These are phyloP conservation scores for Leccinum truebloodii DNA, from an alignment of 768 basidiomycete species.

Conservation along the genomic window DNA sequence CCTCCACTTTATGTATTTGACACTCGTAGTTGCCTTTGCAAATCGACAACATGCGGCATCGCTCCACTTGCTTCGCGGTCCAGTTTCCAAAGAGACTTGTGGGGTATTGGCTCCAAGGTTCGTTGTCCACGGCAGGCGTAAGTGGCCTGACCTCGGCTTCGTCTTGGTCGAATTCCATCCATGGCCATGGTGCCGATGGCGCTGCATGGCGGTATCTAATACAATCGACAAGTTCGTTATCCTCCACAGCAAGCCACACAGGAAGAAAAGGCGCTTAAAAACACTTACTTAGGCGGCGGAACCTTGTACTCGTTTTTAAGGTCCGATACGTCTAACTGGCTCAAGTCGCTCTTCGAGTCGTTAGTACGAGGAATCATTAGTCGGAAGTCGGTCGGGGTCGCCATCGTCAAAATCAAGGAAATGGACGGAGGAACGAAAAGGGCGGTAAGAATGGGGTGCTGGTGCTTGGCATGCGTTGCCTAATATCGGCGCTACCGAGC, in stretches of 20 bases:
- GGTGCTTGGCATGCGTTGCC: constrained; percentile 5
- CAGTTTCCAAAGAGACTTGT: constrained; percentile 57
- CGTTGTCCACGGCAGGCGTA: not conserved
- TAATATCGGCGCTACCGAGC: constrained; percentile 6
- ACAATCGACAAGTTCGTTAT: constrained; percentile 12
- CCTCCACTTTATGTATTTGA: constrained; percentile 25
- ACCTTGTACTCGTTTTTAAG: constrained; percentile 12
- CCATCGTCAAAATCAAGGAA: constrained; percentile 11
- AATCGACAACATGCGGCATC: constrained; percentile 36
- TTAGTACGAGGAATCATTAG: constrained; percentile 7
- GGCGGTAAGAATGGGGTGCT: not conserved
- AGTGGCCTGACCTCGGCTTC: constrained; percentile 12
- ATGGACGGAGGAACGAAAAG: not conserved
- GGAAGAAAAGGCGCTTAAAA: not conserved
- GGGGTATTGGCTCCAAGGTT: constrained; percentile 44
- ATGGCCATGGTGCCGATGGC: constrained; percentile 45
- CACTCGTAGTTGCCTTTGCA: constrained; percentile 16
- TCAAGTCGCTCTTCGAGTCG: not conserved
- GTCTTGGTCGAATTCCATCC: constrained; percentile 38
- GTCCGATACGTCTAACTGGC: constrained; percentile 16
- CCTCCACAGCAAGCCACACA: constrained; percentile 11
- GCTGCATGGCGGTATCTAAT: constrained; percentile 38
- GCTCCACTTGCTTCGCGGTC: constrained; percentile 44
- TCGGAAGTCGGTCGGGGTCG: constrained; percentile 9
- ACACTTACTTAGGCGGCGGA: constrained; percentile 27